Conservation (phyloP, 495 filamentous ascomycete genomes). For the Halenospora varia region DNA sequence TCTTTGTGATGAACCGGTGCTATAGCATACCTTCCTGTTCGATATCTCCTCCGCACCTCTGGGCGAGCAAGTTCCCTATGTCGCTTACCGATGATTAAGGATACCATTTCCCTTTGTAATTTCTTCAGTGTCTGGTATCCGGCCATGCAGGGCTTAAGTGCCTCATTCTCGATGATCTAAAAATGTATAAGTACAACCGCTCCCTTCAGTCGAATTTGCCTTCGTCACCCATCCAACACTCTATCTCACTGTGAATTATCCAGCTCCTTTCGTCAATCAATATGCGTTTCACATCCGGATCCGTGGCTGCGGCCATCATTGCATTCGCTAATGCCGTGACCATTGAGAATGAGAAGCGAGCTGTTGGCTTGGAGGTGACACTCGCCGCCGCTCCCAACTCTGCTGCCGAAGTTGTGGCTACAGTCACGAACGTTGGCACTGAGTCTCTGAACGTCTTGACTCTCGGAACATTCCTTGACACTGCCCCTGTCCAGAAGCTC, state of each 20-base stretch:
- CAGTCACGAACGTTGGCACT: constrained; percentile 55
- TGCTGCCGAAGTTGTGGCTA: constrained; percentile 51
- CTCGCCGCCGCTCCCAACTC: constrained; percentile 46
- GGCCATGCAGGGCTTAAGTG: neutral
- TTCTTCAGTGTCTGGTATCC: neutral
- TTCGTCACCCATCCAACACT: neutral
- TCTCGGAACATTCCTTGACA: constrained; percentile 58
- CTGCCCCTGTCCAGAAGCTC: constrained; percentile 57
- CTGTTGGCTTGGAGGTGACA: constrained; percentile 44
- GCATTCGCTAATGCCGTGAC: constrained; percentile 41
- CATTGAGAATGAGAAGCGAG: constrained; percentile 37
- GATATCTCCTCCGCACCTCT: neutral
- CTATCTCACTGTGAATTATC: neutral
- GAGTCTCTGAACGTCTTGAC: constrained; percentile 54
- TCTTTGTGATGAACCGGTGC: neutral
- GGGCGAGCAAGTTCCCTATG: neutral
- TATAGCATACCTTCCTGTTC: neutral
- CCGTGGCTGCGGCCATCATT: constrained; percentile 36
- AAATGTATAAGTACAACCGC: neutral
- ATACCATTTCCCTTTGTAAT: neutral
- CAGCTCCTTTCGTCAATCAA: neutral
- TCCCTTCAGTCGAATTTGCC: neutral
- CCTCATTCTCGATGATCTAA: neutral
- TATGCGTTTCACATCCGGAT: constrained; percentile 17
- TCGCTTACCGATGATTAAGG: neutral